phyloP scores from a whole-genome alignment of 2,329 filamentous ascomycete genomes.

The Drechslera avenae region DNA sequence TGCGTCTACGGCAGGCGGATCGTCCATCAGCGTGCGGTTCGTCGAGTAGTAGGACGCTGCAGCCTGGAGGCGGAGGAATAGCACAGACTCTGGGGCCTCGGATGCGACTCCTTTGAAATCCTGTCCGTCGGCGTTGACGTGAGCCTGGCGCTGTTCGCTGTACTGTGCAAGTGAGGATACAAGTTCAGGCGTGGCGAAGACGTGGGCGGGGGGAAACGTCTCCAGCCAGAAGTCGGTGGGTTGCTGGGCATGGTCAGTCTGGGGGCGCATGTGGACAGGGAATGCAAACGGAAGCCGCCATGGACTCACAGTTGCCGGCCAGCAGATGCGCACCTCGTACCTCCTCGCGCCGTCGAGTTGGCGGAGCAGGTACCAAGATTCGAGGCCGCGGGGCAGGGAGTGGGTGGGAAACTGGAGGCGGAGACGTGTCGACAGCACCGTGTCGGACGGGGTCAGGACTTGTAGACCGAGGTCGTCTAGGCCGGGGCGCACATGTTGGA shows the following conservation, averaged over 20 bases:
- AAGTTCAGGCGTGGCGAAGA: constrained; percentile 67
- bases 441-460: constrained; percentile 61
- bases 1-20: constrained; percentile 73
- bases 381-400: constrained; percentile 59
- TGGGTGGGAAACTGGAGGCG: constrained; percentile 69
- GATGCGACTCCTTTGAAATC: constrained; percentile 2
- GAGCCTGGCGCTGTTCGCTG: constrained; percentile 57
- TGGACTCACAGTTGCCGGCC: constrained; percentile 80
- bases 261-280: constrained; percentile 2
- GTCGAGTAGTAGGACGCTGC: constrained; percentile 85
- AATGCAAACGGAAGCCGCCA: too few species aligned
- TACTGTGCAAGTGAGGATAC: constrained; percentile 69
- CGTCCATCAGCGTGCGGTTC: constrained; percentile 73
- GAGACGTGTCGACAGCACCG: constrained; percentile 66
- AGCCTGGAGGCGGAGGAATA: constrained; percentile 76
- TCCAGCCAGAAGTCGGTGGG: constrained; percentile 78
- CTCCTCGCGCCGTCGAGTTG: constrained; percentile 71
- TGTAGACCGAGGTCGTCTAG: constrained; percentile 67
- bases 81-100: constrained; percentile 54
- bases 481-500: constrained; percentile 62
- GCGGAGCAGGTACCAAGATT: constrained; percentile 81
- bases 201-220: constrained; percentile 64
- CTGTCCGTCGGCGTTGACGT: constrained; percentile 5
- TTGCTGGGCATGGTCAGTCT: constrained; percentile 64
- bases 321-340: constrained; percentile 92